phyloP scores from a whole-genome alignment of 192 early-diverging fungal genomes.

The Gonapodya sp. region DNA sequence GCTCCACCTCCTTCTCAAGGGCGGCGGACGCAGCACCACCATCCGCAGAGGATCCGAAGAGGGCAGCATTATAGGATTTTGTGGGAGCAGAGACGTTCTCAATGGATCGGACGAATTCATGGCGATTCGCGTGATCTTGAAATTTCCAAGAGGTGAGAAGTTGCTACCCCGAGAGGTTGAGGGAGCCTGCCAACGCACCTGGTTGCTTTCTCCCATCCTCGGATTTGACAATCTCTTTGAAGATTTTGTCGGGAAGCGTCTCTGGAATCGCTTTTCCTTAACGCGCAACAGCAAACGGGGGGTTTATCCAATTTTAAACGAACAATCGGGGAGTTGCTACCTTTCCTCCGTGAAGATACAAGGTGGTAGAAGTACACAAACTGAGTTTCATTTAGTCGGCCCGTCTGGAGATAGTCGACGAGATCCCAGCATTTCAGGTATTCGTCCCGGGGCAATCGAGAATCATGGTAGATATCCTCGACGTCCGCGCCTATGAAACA shows the following conservation, averaged over 20 bases:
- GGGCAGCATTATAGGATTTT: not conserved
- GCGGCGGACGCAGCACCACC: not conserved
- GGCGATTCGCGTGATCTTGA: not conserved
- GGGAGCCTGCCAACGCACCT: too few species aligned
- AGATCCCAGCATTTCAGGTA: constrained; percentile 1
- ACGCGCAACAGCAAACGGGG: not conserved
- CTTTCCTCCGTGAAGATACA: not conserved
- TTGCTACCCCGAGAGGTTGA: too few species aligned
- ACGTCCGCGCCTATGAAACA: not conserved
- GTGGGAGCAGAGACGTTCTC: not conserved
- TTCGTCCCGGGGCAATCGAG: not conserved
- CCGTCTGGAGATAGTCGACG: not conserved
- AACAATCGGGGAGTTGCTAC: too few species aligned
- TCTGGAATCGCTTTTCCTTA: not conserved
- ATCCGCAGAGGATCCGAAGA: not conserved
- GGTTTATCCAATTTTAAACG: not conserved
- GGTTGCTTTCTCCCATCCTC: not conserved
- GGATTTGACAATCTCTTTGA: not conserved
- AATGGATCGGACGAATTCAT: not conserved
- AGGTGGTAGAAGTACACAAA: not conserved
- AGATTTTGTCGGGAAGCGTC: not conserved
- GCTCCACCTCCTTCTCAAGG: not conserved
- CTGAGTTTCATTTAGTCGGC: not conserved
- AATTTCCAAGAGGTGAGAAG: too few species aligned
- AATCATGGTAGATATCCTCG: not conserved